Base-by-base conservation (phyloP, 208 protist genomes). In the Trypanosoma scelopori region DNA sequence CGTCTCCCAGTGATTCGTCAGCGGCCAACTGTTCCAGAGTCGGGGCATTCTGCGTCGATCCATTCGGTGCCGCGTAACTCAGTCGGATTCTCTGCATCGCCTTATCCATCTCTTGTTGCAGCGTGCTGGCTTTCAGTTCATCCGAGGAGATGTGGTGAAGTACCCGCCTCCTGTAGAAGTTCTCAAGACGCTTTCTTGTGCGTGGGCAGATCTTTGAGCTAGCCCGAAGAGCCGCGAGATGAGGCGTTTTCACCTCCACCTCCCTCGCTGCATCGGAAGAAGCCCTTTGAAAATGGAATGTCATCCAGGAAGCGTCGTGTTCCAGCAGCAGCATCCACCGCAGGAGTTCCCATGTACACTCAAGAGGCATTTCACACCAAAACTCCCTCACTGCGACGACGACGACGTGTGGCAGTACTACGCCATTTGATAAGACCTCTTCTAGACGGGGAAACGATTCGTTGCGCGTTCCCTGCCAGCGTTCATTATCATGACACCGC, bases 261-360 rank as follows among this genome's bases (percentile, higher is more conserved):
- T 47, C 55, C 12, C 70, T 49, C 43, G 60, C 55, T 28, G 27
- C 27, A 45, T 59, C 5, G 6, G 9, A 30, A 5, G 11, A 50
- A 39, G 18, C 46, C 56, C 20, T 41, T n/a, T 12, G 37, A 23
- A 5, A 27, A 15, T 9, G 28, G n/a, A 45, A 27, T 5, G 55
- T 67, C 16, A 16, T 70, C 28, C 6, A 45, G 1, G 20, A 51
- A 25, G 86, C 86, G 45, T 80, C 78, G 20, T 71, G 59, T 52
- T 90, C 67, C 9, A 92, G 66, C 20, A 87, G 41, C 22, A 82
- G 69, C 59, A 86, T 67, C 65, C 78, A 64, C 35, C 80, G 81
- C 37, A 92, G 74, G 20, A 87, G 39, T 66, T 85, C 66, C 16
- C 79, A 89, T 49, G 75, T 76, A 23, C 52, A 25, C 0, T 43